Conservation (phyloP, 208 protist species). For the Leishmania major region DNA sequence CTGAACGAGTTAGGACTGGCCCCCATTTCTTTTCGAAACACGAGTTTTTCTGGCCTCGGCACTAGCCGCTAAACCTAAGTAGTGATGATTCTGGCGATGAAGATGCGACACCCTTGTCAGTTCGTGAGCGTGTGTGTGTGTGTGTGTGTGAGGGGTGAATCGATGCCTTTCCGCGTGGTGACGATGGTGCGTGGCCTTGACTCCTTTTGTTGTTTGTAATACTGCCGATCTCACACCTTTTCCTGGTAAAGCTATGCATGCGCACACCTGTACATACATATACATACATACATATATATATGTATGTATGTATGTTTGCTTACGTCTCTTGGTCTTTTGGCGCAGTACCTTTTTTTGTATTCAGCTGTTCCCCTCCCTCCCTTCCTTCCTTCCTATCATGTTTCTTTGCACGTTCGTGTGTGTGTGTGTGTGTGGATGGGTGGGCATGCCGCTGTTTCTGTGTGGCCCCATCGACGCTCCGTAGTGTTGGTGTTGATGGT, state of each 20-base stretch:
- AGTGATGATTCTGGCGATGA: neutral
- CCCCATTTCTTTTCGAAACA: constrained; percentile 56
- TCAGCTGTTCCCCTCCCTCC: neutral
- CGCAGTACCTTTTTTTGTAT: neutral
- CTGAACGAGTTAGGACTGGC: constrained; percentile 49
- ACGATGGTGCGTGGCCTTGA: neutral
- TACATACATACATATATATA: neutral
- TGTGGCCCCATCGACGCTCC: neutral
- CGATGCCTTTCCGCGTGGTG: neutral
- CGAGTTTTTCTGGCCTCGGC: constrained; percentile 52
- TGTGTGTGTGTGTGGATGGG: neutral
- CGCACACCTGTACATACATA: neutral
- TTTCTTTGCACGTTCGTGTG: neutral
- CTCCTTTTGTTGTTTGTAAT: neutral
- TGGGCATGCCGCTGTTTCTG: neutral
- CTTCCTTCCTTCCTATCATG: neutral
- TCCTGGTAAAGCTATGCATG: neutral
- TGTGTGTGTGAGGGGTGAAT: neutral
- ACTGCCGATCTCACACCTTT: neutral
- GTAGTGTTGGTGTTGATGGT: neutral
- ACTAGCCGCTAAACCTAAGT: constrained; percentile 17
- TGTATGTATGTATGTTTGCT: neutral
- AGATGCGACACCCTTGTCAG: neutral
- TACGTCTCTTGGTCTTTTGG: neutral
- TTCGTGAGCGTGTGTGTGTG: neutral